A percentile compares a stretch with the other conserved stretches of the same genome.
Evolutionary conservation across 257 asterid species (phyloP).

Genomic region (Petunia axillaris): DNA sequence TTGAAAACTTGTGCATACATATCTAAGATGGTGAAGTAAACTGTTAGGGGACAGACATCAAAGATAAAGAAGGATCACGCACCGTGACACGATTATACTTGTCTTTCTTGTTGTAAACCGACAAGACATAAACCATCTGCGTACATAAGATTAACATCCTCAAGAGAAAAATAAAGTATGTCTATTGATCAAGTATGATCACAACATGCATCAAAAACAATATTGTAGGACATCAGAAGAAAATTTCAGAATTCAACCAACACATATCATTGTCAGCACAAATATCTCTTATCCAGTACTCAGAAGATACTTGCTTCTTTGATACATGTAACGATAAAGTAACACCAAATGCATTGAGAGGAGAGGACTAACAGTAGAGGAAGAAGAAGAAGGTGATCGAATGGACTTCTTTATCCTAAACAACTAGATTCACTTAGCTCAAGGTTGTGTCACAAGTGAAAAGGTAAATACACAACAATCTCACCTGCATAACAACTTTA

Average conservation of each 20-base stretch:
- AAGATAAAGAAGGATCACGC: conserved; percentile 34
- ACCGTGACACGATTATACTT: conserved; percentile 70
- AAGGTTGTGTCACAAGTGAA: background rate
- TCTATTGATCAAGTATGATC: background rate
- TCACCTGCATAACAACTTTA: background rate
- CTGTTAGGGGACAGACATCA: conserved; percentile 2
- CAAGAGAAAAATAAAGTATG: background rate
- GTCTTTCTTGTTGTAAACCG: conserved; percentile 88
- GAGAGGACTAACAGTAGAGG: background rate
- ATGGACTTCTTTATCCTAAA: background rate
- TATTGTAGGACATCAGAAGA: background rate
- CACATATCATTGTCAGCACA: conserved; percentile 4
- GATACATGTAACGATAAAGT: background rate
- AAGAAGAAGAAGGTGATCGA: conserved; percentile 4
- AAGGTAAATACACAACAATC: background rate
- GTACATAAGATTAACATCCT: conserved; percentile 17
- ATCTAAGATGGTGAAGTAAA: conserved; percentile 1
- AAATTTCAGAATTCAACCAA: conserved; percentile 8
- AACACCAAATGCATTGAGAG: background rate
- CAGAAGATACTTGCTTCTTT: background rate
- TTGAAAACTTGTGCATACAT: conserved; percentile 1
- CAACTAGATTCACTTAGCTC: background rate
- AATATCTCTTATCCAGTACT: background rate
- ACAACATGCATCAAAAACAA: background rate
- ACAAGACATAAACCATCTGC: conserved; percentile 93